phyloP scores from a whole-genome alignment of 306 rosid species.

The Dalbergia cultrata region DNA sequence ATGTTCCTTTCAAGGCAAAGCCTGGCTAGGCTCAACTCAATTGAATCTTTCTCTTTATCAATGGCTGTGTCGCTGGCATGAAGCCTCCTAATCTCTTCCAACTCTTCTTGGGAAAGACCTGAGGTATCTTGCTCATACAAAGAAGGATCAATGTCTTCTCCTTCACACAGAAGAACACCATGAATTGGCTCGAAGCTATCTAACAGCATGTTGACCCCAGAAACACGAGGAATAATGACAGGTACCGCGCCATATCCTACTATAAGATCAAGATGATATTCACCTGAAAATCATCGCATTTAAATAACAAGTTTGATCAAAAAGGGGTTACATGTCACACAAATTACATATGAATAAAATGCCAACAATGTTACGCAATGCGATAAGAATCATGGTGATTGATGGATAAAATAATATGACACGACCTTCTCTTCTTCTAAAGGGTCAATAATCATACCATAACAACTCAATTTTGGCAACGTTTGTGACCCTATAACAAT shows the following conservation, averaged over 20 bases:
- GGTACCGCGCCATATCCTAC: constrained; percentile 89
- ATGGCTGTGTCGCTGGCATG: constrained; percentile 87
- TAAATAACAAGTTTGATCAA: not conserved
- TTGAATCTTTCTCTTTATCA: constrained; percentile 87
- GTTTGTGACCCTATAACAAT: no score
- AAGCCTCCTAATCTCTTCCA: constrained; percentile 74
- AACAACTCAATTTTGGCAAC: no score
- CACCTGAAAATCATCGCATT: constrained; percentile 58
- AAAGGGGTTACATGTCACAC: not conserved
- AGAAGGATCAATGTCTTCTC: constrained; percentile 95
- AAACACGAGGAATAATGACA: constrained; percentile 85
- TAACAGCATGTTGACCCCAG: constrained; percentile 78
- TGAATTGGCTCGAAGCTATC: constrained; percentile 97
- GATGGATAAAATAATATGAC: no score
- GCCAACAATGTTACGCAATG: no score
- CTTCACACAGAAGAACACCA: constrained; percentile 95
- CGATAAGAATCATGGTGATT: no score
- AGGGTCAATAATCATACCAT: no score
- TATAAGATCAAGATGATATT: constrained; percentile 93
- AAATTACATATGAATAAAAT: not conserved
- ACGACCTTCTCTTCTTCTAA: no score
- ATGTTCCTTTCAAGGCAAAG: constrained; percentile 93
- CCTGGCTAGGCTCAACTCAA: constrained; percentile 81
- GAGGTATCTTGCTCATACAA: constrained; percentile 67
- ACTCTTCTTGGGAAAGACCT: constrained; percentile 68